Conservation (phyloP, 140 eudicot genomes). For the Erigeron philadelphicus region DNA sequence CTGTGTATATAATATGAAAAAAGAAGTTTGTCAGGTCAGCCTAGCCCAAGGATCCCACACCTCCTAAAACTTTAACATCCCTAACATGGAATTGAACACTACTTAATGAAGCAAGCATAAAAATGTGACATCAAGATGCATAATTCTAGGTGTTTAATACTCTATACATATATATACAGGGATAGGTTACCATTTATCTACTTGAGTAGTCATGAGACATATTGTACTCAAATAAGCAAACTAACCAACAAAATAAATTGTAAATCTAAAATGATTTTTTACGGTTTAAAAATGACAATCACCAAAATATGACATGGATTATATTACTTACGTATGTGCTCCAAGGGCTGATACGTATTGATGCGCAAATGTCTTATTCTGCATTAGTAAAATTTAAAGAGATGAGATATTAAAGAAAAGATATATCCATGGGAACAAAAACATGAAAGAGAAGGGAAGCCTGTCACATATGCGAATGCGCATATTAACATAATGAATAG, state of each 20-base stretch:
- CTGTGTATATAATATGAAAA: too few relatives aligned
- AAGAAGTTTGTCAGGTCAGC: too few relatives aligned
- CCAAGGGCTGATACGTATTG: conserved; percentile 75
- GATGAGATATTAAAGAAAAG: conserved; percentile 1
- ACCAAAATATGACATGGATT: not conserved
- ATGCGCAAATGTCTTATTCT: conserved; percentile 96
- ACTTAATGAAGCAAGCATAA: not conserved
- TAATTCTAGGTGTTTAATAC: not conserved
- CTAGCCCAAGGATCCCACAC: too few relatives aligned
- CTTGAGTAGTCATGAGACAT: not conserved
- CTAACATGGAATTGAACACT: not conserved
- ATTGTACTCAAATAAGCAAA: not conserved
- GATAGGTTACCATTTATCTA: not conserved
- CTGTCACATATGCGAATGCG: not conserved
- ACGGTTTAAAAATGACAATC: conserved; percentile 3
- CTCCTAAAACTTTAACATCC: too few relatives aligned
- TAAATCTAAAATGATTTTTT: not conserved
- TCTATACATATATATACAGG: not conserved
- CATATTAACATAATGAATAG: not conserved
- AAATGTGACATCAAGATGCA: not conserved
- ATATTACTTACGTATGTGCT: conserved; percentile 77
- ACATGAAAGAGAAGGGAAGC: not conserved
- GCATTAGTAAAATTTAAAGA: conserved; percentile 33
- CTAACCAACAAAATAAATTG: not conserved
- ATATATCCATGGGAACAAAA: not conserved